Conservation (phyloP, 768 basidiomycete genomes). For the Rhizopogon vesiculosus region DNA sequence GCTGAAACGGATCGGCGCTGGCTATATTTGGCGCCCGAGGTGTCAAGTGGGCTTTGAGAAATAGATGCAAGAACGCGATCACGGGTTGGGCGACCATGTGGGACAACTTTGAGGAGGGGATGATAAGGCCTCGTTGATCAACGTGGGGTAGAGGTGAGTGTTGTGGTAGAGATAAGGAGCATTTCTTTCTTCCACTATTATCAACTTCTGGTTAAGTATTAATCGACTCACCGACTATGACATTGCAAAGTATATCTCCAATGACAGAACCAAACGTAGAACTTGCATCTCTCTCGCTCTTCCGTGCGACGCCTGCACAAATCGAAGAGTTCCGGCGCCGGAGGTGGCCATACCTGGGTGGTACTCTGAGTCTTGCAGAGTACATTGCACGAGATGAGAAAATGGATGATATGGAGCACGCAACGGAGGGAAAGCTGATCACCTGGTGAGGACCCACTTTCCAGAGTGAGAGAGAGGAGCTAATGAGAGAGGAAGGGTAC, state of each 20-base stretch:
- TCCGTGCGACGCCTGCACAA: slow-evolving; percentile 45
- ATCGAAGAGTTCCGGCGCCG: slow-evolving; percentile 34
- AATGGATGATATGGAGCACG: slow-evolving; percentile 30
- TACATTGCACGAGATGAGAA: slow-evolving; percentile 38
- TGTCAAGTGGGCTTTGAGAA: neutral
- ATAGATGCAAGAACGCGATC: neutral
- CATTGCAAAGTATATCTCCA: neutral
- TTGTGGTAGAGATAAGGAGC: neutral
- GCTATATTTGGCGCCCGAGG: neutral
- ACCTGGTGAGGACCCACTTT: slow-evolving; percentile 38
- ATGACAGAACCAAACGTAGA: slow-evolving; percentile 4
- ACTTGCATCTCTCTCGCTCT: slow-evolving; percentile 33
- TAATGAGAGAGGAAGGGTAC: slow-evolving; percentile 36
- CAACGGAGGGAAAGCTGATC: slow-evolving; percentile 38
- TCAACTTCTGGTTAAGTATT: neutral
- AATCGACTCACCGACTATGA: neutral
- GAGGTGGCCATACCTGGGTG: slow-evolving; percentile 39
- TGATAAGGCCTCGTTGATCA: neutral
- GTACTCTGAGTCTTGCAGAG: slow-evolving; percentile 36
- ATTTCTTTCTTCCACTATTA: neutral
- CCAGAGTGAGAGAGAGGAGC: neutral
- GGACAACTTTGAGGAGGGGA: neutral
- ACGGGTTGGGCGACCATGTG: neutral
- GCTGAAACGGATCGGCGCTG: no score
- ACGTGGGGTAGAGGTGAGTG: neutral